Percentiles rank a stretch among this genome's conserved stretches.
Conservation (phyloP, 2,329 filamentous ascomycete species). For the Trichoderma harzianum region DNA sequence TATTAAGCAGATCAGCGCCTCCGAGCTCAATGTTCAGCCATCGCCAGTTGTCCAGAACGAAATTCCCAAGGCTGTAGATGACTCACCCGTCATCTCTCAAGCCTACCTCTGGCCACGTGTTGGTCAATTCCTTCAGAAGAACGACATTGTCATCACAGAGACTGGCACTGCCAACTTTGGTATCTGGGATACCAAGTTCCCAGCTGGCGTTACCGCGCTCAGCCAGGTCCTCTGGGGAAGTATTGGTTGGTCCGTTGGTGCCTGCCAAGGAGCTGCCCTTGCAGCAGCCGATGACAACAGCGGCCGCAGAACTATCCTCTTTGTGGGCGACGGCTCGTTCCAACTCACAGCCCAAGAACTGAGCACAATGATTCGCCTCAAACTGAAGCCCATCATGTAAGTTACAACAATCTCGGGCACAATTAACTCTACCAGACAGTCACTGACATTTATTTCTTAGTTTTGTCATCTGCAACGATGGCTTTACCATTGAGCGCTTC, state of each 20-base stretch:
- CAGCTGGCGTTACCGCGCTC: slow-evolving; percentile 70
- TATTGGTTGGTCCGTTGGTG: slow-evolving; percentile 59
- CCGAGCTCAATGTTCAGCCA: slow-evolving; percentile 53
- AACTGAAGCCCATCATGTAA: slow-evolving; percentile 72
- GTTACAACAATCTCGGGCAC: slow-evolving; percentile 27
- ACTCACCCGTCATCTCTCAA: slow-evolving; percentile 56
- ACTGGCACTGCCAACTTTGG: slow-evolving; percentile 88
- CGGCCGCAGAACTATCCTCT: slow-evolving; percentile 69
- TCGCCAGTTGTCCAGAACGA: slow-evolving; percentile 54
- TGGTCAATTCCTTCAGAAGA: slow-evolving; percentile 65
- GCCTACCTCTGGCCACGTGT: slow-evolving; percentile 75
- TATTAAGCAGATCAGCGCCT: slow-evolving; percentile 55
- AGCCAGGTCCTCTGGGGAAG: slow-evolving; percentile 74
- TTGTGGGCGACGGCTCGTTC: slow-evolving; percentile 85
- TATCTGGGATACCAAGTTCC: slow-evolving; percentile 81
- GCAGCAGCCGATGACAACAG: slow-evolving; percentile 63
- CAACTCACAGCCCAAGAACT: slow-evolving; percentile 83
- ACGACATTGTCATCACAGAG: slow-evolving; percentile 80
- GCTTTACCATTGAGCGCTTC: slow-evolving; percentile 84
- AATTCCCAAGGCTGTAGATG: slow-evolving; percentile 39
- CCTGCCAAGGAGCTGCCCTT: slow-evolving; percentile 64
- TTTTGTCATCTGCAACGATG: slow-evolving; percentile 83
- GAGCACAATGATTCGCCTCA: slow-evolving; percentile 75
- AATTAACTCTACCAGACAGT: not conserved
- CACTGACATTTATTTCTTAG: slow-evolving; percentile 35